phyloP scores from a whole-genome alignment of 192 early-diverging fungal genomes.

The Backusella australiensis region DNA sequence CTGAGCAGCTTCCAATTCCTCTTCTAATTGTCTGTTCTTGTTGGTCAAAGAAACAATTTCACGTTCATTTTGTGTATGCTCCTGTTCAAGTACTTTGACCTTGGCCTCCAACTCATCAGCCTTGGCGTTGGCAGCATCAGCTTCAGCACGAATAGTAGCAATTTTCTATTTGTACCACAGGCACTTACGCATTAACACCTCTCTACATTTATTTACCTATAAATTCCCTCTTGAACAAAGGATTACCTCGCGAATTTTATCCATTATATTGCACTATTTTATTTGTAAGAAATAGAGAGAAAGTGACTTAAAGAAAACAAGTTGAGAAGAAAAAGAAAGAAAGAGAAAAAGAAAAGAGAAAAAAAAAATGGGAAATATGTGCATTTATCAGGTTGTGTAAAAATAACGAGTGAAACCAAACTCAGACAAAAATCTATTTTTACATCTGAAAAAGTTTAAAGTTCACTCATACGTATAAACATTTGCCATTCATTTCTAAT shows the following conservation, averaged over 20 bases:
- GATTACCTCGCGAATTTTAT: slow-evolving; percentile 19
- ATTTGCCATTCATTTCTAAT: slow-evolving; percentile 21
- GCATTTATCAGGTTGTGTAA: background rate
- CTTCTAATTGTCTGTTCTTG: slow-evolving; percentile 41
- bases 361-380: background rate
- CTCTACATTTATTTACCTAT: background rate
- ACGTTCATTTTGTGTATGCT: slow-evolving; percentile 63
- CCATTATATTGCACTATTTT: slow-evolving; percentile 4
- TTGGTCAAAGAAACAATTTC: slow-evolving; percentile 70
- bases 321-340: background rate
- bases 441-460: background rate
- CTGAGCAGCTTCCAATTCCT: slow-evolving; percentile 35
- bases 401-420: background rate
- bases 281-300: background rate
- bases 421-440: background rate
- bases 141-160: slow-evolving; percentile 55
- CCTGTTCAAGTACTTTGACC: slow-evolving; percentile 51
- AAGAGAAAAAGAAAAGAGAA: background rate
- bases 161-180: slow-evolving; percentile 55
- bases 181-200: background rate
- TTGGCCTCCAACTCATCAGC: slow-evolving; percentile 57
- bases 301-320: background rate
- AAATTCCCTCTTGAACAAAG: background rate
- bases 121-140: slow-evolving; percentile 57
- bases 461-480: slow-evolving; percentile 7